Evolutionary conservation across 768 basidiomycete species (phyloP), one percentile per base, ranked within the genome.

Genomic region (Calocybe gangraenosa): DNA sequence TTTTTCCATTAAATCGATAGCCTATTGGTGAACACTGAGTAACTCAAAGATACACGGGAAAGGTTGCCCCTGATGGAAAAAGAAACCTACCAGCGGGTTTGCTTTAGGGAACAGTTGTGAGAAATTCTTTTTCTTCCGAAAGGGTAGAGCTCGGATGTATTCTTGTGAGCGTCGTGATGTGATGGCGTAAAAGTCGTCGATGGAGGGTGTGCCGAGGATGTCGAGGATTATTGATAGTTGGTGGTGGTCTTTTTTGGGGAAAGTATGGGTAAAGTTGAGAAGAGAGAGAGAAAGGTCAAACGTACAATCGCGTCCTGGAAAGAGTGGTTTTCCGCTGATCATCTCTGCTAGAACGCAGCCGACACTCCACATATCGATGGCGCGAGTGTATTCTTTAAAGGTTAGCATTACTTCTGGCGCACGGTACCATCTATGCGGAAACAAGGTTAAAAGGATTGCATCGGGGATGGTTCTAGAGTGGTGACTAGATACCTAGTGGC

Each of bases 371-470:
- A 92, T 77, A 52, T 91, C 88, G 63, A 91, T 87, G 0, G 86
- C 86, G 25, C 79, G 78, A 4, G 92, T 93, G 62, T 97, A 97
- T 69, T 94, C 85, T 59, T 94, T 92, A 73, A 96, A 97, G 0
- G 92, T 95, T 28, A 98, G 76, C 95, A 98, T 97, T 50, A 98
- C 90, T 63, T 97, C 95, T 0, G 95, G 95, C 0, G 95, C 95
- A 22, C 95, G 82, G 62, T 97, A 98, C 95, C 95, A 97, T 58
- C 92, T 84, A n/a, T 14, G 17, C 6, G 34, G 17, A 6, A 28
- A 14, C 6, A 35, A 18, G 5, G 34, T 35, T 35, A n/a, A 18
- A n/a, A 7, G 34, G 17, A 7, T 35, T 6, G 7, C 34, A 14
- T 14, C 5, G 17, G 34, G 5, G 14, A 7, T 14, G 6, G 25